Base-by-base conservation (phyloP, 2,329 filamentous ascomycete species). In the Cercospora canescens region DNA sequence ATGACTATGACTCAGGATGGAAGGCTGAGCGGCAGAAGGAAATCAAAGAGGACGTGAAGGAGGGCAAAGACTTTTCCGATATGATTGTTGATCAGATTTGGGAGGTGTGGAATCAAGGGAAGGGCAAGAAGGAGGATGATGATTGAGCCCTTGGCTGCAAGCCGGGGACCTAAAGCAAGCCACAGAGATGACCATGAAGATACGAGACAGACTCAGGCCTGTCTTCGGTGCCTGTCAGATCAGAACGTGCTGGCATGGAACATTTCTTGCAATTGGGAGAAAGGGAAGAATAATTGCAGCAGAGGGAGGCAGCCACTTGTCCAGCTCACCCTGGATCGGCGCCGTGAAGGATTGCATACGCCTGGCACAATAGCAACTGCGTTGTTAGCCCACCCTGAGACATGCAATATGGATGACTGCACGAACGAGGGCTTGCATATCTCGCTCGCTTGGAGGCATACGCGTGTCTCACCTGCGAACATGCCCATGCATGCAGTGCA, bases 1-100 rank as follows among this genome's bases (percentile, higher is more conserved):
- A 64, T 67, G 7, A 77, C 76, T 55, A 80, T 70, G 74, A 75
- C 58, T 80, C 81, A 62, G 80, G 78, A 14, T 84, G 82, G 82
- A 81, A 80, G 71, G 69, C 66, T 30, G 72, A 78, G 69, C 70
- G 81, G 62, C 67, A 82, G 67, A 76, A 78, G 67, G 81, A 83
- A 75, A 81, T 82, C 67, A 77, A 76, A 74, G 80, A 80, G 69
- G 77, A 77, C 67, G 65, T 79, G 21, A 77, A 78, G 48, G 76
- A 77, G 58, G 77, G 77, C 1, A 79, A 79, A 57, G 74, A 77
- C 4, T 75, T 77, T 67, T 74, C 70, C 6, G 77, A 79, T 66
- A 77, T 79, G 71, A 79, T 79, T 39, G 71, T 72, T 63, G 77
- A 79, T 69, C 77, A 79, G 72, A 76, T 79, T 24, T 78, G 73